phyloP scores from a whole-genome alignment of 768 basidiomycete species.

The Suillus cothurnatus region DNA sequence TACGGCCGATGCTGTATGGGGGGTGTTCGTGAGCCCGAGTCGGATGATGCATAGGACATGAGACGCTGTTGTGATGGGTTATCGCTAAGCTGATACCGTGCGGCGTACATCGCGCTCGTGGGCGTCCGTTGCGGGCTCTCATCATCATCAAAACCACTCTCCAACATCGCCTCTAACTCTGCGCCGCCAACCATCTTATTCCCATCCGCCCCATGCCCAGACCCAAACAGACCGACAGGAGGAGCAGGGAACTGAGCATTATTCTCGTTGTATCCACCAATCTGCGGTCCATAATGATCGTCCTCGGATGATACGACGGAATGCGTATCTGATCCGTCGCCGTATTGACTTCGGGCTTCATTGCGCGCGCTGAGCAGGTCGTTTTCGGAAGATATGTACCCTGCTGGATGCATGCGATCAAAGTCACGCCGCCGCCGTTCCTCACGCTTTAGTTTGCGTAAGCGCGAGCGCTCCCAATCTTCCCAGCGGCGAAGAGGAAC shows the following conservation, averaged over 20 bases:
- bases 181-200: conserved; percentile 60
- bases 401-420: conserved; percentile 73
- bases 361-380: conserved; percentile 60
- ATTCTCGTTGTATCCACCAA: conserved; percentile 94
- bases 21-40: conserved; percentile 21
- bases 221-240: conserved; percentile 62
- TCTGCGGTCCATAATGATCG: conserved; percentile 94
- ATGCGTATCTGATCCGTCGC: conserved; percentile 75
- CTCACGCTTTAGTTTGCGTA: conserved; percentile 89
- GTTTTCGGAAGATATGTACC: conserved; percentile 62
- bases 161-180: conserved; percentile 91
- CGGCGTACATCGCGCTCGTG: conserved; percentile 37
- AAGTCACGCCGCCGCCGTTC: conserved; percentile 80
- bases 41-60: conserved; percentile 56
- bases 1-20: conserved; percentile 38
- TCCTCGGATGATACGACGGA: conserved; percentile 89
- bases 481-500: conserved; percentile 99
- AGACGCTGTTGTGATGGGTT: conserved; percentile 40
- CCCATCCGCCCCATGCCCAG: conserved; percentile 13
- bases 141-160: conserved; percentile 82
- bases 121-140: conserved; percentile 47
- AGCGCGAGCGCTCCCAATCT: conserved; percentile 96
- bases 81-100: conserved; percentile 69
- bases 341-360: conserved; percentile 60
- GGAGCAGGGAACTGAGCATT: conserved; percentile 79